A percentile compares a stretch with the other conserved stretches of the same genome.
Evolutionary conservation across 441 rosid species (phyloP).

Genomic region (Gossypium trilobum): DNA sequence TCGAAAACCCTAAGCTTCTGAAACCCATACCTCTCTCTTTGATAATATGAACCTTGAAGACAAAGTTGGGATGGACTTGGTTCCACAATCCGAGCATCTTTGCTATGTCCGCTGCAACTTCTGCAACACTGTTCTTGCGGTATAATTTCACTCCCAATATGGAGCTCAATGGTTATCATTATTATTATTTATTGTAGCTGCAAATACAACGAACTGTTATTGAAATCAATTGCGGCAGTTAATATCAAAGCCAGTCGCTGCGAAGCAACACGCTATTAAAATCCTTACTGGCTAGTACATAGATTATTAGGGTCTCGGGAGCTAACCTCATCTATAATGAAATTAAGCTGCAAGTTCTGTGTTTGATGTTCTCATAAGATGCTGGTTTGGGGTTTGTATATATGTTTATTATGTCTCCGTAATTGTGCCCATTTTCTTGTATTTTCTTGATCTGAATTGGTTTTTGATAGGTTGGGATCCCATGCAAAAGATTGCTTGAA

Average conservation of each 20-base stretch:
- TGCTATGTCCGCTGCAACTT: slow-evolving; percentile 96
- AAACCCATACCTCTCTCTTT: neutral
- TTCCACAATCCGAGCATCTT: slow-evolving; percentile 66
- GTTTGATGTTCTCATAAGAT: neutral
- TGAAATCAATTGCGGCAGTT: neutral
- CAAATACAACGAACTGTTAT: neutral
- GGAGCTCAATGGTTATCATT: neutral
- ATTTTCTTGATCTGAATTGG: neutral
- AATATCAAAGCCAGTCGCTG: neutral
- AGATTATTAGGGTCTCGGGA: neutral
- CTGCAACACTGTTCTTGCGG: slow-evolving; percentile 98
- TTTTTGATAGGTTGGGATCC: slow-evolving; percentile 70
- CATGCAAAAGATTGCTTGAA: slow-evolving; percentile 76
- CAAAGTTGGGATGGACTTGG: slow-evolving; percentile 50
- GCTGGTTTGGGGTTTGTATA: neutral
- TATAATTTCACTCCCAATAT: slow-evolving; percentile 18
- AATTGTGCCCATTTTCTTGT: neutral
- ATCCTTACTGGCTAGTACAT: neutral
- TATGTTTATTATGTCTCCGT: neutral
- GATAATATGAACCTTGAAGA: slow-evolving; percentile 57
- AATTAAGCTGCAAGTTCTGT: neutral
- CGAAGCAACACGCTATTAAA: neutral
- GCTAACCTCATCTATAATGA: neutral
- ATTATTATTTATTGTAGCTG: neutral
- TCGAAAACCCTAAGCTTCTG: slow-evolving; percentile 5